Base-by-base conservation (phyloP, 2,329 filamentous ascomycete species). In the Cytospora piceae region DNA sequence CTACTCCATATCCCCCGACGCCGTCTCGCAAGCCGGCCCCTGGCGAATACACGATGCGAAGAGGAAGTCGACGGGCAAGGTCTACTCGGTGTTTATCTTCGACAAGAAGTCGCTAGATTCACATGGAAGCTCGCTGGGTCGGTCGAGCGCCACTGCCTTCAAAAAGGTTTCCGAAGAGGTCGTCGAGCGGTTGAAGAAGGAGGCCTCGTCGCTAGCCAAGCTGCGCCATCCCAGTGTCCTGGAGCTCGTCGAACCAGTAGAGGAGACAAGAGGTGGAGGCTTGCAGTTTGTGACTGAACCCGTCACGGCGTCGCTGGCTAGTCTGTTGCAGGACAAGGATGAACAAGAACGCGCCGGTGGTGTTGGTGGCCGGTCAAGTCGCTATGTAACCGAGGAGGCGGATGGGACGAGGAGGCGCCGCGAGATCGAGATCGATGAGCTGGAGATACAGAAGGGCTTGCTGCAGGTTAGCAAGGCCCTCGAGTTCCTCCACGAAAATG, bases 11-110 rank as follows among this genome's bases (percentile, higher is more conserved):
- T 90, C 92, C 27, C 84, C 89, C 31, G 87, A 87, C 67, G 86
- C 91, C 14, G 90, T 87, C n/a, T 91, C 93, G 60, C 87, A 87
- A 61, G 92, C 94, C 20, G 95, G 95, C 22, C 92, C 94, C 66
- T 99, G 95, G 95, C 96, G 93, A 81, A 95, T 99, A 73, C 94
- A 94, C 83, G 94, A 97, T 80, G 94, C 92, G 66, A 98, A 96
- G 82, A 96, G 96, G 81, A 98, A 97, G 80, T 93, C 91, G 34
- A 97, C 93, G 0, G 92, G 92, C 70, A 96, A 95, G 76, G 78
- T 89, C 9, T 95, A 90, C 63, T 97, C 94, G 20, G 89, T 98
- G 71, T 99, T 98, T 73, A 89, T 98, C 70, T 97, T 98, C 76
- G 95, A 99, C 70, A 90, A 88, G 75, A 97, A 96, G 79, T 87